Conservation (phyloP, 78 protist genomes). For the Dictyostelium firmibasis region DNA sequence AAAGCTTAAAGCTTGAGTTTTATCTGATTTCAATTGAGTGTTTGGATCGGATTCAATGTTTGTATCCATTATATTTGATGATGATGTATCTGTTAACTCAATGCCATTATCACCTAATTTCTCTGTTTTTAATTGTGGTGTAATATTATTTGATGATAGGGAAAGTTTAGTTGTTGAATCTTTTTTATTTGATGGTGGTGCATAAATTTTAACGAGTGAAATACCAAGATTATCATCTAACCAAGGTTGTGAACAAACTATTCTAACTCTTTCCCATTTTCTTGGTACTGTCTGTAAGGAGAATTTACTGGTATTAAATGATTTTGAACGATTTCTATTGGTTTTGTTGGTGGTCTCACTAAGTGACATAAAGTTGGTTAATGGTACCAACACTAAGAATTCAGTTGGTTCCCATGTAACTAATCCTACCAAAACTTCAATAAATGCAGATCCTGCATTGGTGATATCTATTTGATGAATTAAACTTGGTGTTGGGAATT, state of each 20-base stretch:
- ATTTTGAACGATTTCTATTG: not conserved
- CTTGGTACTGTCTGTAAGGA: not conserved
- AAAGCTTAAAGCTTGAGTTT: not conserved
- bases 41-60: not conserved
- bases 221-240: constrained; percentile 10
- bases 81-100: not conserved
- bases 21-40: not conserved
- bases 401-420: constrained; percentile 57
- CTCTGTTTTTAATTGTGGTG: not conserved
- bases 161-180: not conserved
- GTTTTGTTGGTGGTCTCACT: constrained; percentile 24
- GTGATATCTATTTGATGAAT: constrained; percentile 22
- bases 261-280: constrained; percentile 58
- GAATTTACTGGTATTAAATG: constrained; percentile 13
- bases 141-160: not conserved
- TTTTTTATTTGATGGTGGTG: not conserved
- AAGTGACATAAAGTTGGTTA: constrained; percentile 34
- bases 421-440: constrained; percentile 49
- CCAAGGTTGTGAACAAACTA: constrained; percentile 41
- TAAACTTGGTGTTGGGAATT: constrained; percentile 21
- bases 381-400: constrained; percentile 41
- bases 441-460: constrained; percentile 60
- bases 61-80: not conserved
- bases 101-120: not conserved
- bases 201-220: not conserved